Evolutionary conservation across 768 basidiomycete genomes (phyloP), one percentile per base, ranked within the genome.

Genomic region (Phylloporus rhodoxanthus): DNA sequence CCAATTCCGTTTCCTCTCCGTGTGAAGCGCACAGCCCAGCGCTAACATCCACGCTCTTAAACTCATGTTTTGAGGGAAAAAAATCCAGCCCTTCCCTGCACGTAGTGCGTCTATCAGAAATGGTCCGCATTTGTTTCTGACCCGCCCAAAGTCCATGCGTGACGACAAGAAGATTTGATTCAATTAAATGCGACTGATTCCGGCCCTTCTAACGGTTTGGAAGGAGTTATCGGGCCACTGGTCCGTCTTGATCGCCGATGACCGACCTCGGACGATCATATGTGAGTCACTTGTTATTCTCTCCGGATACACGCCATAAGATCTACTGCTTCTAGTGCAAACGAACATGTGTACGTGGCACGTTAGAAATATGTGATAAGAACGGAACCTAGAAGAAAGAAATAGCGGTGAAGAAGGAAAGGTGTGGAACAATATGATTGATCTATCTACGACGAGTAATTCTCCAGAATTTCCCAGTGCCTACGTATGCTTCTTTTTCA

Each of bases 401-500:
- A 30, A 30, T 30, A 30, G 29, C 13, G 11, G 11, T 13, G 29
- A 30, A 30, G 29, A 30, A 30, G 29, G 11, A 30, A 13, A 10
- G 28, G 28, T 10, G 0, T 30, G 29, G 29, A 30, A 30, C 29
- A 30, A 11, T 13, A 13, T 30, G 29, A 13, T 13, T 30, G 29
- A 30, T 30, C 10, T 30, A 30, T 30, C 10, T 30, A 13, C 29
- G 29, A 30, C 29, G 11, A n/a, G 14, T 34, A 34, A 34, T 8
- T 15, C 17, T 34, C 33, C n/a, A 15, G 8, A 34, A 34, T 7
- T 34, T 8, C 4, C 33, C n/a, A 4, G 29, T 13, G 2, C n/a
- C 28, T 51, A 8, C 28, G 7, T 0, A 41, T 64, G 62, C 17
- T 48, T 30, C 9, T 4, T 30, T 25, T 5, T 47, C 9, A 64